Evolutionary conservation across 1,284 basidiomycete species (phyloP).

Genomic region (Tilletia setariae): DNA sequence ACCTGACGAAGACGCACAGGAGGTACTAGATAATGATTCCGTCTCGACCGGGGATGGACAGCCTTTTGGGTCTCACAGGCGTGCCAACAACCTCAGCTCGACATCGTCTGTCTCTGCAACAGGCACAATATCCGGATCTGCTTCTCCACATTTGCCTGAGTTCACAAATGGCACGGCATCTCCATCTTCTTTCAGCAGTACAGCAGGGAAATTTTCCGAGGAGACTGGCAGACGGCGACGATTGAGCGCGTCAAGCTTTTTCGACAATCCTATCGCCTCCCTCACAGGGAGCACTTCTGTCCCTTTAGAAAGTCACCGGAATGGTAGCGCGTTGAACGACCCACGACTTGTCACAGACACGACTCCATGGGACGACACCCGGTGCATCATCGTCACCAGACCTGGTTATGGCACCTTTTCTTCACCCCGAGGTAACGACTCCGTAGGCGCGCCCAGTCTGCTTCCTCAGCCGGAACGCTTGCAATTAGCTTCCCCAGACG

Average conservation of each 20-base stretch:
- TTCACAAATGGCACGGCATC: not conserved
- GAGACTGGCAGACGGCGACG: not conserved
- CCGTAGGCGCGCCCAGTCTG: not conserved
- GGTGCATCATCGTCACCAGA: constrained; percentile 1
- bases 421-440: not conserved
- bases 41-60: not conserved
- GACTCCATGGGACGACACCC: not conserved
- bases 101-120: not conserved
- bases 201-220: not conserved
- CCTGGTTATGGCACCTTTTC: constrained; percentile 7
- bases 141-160: not conserved
- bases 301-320: too few relatives aligned
- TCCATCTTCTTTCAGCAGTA: not conserved
- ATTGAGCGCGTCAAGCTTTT: not conserved
- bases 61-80: not conserved
- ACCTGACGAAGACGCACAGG: constrained; percentile 3
- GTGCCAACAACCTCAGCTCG: not conserved
- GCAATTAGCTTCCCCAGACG: not conserved
- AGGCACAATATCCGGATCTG: not conserved
- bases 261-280: not conserved
- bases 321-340: not conserved
- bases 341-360: not conserved
- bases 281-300: too few relatives aligned
- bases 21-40: constrained; percentile 3
- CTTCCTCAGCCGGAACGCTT: not conserved